Evolutionary conservation across 176 grass and related monocot species (phyloP).

Genomic region (Poa annua): DNA sequence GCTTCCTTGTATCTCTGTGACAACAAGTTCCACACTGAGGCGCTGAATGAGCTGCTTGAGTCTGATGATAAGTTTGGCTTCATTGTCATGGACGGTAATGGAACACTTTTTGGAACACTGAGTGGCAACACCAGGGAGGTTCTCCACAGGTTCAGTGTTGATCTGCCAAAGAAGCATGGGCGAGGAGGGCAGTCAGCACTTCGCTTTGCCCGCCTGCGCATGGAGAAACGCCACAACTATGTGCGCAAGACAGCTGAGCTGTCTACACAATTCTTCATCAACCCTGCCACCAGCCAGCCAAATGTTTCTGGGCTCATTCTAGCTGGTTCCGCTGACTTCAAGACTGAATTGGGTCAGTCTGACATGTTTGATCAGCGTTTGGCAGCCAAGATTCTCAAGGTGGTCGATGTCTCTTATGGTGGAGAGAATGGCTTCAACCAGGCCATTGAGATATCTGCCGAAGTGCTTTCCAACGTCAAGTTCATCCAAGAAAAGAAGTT

Average conservation of each 20-base stretch:
- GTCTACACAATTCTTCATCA: slow-evolving; percentile 44
- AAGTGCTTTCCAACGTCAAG: slow-evolving; percentile 50
- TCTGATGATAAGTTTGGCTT: slow-evolving; percentile 62
- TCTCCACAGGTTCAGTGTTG: slow-evolving; percentile 50
- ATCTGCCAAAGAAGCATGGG: slow-evolving; percentile 57
- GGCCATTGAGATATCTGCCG: slow-evolving; percentile 49
- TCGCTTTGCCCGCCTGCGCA: slow-evolving; percentile 52
- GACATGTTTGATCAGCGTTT: slow-evolving; percentile 55
- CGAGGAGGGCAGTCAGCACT: slow-evolving; percentile 51
- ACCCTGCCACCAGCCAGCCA: slow-evolving; percentile 48
- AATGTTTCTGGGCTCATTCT: slow-evolving; percentile 56
- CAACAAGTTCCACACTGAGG: slow-evolving; percentile 57
- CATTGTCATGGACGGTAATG: slow-evolving; percentile 52
- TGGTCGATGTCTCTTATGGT: slow-evolving; percentile 56
- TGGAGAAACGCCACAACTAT: slow-evolving; percentile 56
- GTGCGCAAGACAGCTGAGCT: slow-evolving; percentile 51
- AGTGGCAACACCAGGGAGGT: slow-evolving; percentile 50
- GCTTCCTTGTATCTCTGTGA: slow-evolving; percentile 54
- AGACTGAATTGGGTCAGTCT: slow-evolving; percentile 49
- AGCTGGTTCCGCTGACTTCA: slow-evolving; percentile 56
- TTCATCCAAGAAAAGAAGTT: slow-evolving; percentile 51
- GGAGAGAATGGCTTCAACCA: slow-evolving; percentile 56
- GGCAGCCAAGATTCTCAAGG: slow-evolving; percentile 44
- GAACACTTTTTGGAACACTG: slow-evolving; percentile 49
- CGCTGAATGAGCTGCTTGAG: slow-evolving; percentile 46